phyloP scores from a whole-genome alignment of 2,329 filamentous ascomycete species.

The Septoria linicola region DNA sequence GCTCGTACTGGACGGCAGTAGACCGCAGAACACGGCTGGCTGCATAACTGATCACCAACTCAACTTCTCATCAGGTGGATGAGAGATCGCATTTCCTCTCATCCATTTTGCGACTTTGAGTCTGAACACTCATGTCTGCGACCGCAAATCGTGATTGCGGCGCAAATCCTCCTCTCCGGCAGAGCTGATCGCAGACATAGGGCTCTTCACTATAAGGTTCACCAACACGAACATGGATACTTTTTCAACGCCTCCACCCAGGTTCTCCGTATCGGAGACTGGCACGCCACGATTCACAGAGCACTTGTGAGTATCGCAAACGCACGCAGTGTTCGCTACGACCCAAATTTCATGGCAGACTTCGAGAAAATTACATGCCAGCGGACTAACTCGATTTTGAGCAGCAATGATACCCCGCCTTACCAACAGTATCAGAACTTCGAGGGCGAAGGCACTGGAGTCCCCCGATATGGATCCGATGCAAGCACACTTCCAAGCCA shows the following conservation, averaged over 20 bases:
- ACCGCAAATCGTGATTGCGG: no score
- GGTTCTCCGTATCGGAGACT: slow-evolving; percentile 22
- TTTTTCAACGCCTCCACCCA: slow-evolving; percentile 19
- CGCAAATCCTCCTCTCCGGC: no score
- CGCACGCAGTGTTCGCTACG: not conserved
- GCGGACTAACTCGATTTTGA: not conserved
- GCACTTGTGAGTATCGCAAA: slow-evolving; percentile 29
- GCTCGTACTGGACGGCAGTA: no score
- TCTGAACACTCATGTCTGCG: no score
- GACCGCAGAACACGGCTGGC: no score
- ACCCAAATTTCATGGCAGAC: not conserved
- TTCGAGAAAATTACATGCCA: not conserved
- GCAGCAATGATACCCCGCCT: slow-evolving; percentile 29
- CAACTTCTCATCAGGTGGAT: no score
- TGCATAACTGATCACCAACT: not conserved
- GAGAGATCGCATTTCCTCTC: no score
- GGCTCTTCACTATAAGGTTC: not conserved
- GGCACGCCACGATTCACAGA: slow-evolving; percentile 30
- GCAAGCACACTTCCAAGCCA: slow-evolving; percentile 4
- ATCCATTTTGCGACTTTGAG: no score
- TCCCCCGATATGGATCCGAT: slow-evolving; percentile 23
- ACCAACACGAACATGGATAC: slow-evolving; percentile 13
- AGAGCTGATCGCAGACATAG: no score
- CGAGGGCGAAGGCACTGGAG: slow-evolving; percentile 20
- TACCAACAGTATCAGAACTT: slow-evolving; percentile 30